These are phyloP conservation scores for Cytospora mali DNA, from an alignment of 2,329 filamentous ascomycete genomes.

Conservation along the genomic window DNA sequence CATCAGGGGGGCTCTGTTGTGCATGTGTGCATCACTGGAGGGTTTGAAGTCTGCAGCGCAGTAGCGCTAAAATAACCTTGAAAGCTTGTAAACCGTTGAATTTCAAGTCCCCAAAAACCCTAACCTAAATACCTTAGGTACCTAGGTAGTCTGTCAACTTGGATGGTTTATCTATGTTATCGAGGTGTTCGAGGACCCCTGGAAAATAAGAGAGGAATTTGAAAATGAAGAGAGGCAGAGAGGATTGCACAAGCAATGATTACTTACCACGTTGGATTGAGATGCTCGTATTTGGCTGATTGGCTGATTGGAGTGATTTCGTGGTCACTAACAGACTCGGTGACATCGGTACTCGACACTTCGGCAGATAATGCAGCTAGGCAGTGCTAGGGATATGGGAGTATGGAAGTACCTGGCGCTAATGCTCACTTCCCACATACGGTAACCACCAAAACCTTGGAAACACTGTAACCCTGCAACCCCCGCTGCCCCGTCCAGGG, in stretches of 20 bases:
- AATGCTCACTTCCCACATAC: not conserved
- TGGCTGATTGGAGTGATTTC: not conserved
- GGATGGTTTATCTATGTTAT: too few relatives aligned
- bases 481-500: too few relatives aligned
- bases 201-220: too few relatives aligned
- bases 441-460: not conserved
- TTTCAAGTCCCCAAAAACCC: too few relatives aligned
- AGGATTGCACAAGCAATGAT: not conserved
- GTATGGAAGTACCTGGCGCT: not conserved
- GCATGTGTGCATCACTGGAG: too few relatives aligned
- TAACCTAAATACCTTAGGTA: too few relatives aligned
- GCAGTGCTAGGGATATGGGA: not conserved
- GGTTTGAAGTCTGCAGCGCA: too few relatives aligned
- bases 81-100: not conserved
- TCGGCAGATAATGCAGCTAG: not conserved
- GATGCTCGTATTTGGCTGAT: not conserved
- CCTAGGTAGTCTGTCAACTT: too few relatives aligned
- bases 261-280: not conserved
- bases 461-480: not conserved
- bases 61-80: not conserved
- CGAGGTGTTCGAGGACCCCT: too few relatives aligned
- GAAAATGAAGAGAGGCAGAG: too few relatives aligned
- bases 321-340: not conserved
- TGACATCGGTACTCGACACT: not conserved
- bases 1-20: not conserved